These are phyloP conservation scores for Phialocephala subalpina DNA, from an alignment of 2,329 filamentous ascomycete species.

Conservation along the genomic window DNA sequence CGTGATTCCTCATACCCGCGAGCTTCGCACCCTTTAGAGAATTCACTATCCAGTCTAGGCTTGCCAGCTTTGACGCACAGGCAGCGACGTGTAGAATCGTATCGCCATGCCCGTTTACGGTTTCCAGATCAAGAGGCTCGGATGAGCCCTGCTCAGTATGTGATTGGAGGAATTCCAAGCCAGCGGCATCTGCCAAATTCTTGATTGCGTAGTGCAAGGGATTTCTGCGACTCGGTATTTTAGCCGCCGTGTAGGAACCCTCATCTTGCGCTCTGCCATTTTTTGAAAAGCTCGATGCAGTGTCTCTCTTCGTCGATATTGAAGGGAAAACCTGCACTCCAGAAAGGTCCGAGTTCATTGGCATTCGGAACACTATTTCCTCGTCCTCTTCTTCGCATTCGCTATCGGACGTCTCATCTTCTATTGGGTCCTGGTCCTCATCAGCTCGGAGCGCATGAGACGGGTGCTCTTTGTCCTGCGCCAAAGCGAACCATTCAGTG, in stretches of 20 bases:
- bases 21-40: not conserved
- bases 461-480: not conserved
- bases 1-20: not conserved
- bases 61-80: no score
- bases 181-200: not conserved
- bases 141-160: no score
- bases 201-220: slow-evolving; percentile 1
- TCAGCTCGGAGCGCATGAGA: not conserved
- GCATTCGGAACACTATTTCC: no score
- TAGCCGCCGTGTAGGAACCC: not conserved
- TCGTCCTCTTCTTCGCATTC: no score
- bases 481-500: slow-evolving; percentile 9
- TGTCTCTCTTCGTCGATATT: not conserved
- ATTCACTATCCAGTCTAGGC: no score
- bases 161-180: not conserved
- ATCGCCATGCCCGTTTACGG: no score
- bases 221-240: not conserved
- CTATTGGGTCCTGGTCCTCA: not conserved
- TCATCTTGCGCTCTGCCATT: not conserved
- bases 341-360: no score
- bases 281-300: not conserved
- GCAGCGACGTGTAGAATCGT: no score
- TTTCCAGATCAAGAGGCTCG: no score
- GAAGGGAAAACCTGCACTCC: no score
- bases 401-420: no score